phyloP scores from a whole-genome alignment of 2,329 filamentous ascomycete genomes.

The Cladophialophora carrionii region DNA sequence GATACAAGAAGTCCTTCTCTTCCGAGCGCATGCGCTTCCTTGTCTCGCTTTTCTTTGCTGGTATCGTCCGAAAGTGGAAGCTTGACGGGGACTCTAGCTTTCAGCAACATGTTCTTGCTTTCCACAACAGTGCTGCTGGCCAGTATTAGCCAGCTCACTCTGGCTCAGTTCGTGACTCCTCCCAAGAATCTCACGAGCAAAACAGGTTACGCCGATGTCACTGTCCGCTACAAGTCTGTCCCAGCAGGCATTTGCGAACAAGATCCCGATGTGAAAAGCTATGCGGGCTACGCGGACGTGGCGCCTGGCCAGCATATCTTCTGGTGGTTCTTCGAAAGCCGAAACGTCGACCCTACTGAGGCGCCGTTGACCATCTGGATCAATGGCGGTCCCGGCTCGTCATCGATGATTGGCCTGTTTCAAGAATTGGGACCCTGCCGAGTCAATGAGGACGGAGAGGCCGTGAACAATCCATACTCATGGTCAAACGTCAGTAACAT shows the following conservation, averaged over 20 bases:
- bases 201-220: conserved; percentile 46
- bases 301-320: conserved; percentile 54
- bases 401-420: conserved; percentile 44
- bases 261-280: conserved; percentile 58
- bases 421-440: conserved; percentile 44
- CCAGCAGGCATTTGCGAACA: conserved; percentile 53
- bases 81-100: neutral
- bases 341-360: conserved; percentile 41
- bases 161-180: conserved; percentile 45
- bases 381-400: conserved; percentile 44
- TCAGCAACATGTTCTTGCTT: conserved; percentile 23
- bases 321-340: conserved; percentile 53
- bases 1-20: conserved; percentile 6
- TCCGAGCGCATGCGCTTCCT: neutral
- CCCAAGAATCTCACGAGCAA: conserved; percentile 46
- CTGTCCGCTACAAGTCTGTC: conserved; percentile 55
- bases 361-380: conserved; percentile 47
- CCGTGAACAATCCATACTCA: conserved; percentile 47
- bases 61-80: neutral
- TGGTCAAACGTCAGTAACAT: conserved; percentile 41
- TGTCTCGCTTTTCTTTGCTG: neutral
- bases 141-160: conserved; percentile 23
- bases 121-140: conserved; percentile 28
- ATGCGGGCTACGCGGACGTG: conserved; percentile 64
- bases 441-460: conserved; percentile 46